Evolutionary conservation across 2,329 filamentous ascomycete species (phyloP).

Genomic region (Claviceps spartinae): DNA sequence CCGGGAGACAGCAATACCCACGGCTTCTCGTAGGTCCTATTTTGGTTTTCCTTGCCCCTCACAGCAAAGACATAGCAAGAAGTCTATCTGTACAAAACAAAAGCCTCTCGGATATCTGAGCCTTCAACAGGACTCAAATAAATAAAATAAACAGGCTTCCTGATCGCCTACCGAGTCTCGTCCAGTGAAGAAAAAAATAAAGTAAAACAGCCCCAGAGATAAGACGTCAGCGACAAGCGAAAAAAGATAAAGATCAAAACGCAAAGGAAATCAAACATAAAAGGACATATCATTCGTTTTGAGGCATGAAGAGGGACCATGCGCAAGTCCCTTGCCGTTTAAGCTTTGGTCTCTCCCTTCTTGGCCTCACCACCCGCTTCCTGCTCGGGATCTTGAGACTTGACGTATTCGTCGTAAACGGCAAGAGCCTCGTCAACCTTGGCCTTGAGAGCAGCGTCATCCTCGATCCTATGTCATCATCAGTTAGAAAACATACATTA

Average conservation of each 20-base stretch:
- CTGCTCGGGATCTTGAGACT: conserved; percentile 47
- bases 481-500: not conserved
- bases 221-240: not conserved
- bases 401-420: conserved; percentile 98
- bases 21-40: conserved; percentile 8
- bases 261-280: conserved; percentile 13
- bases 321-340: conserved; percentile 9
- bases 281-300: conserved; percentile 6
- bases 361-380: conserved; percentile 26
- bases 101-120: conserved; percentile 9
- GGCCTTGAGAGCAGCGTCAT: conserved; percentile 74
- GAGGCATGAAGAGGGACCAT: not conserved
- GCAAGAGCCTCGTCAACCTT: conserved; percentile 97
- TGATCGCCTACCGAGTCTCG: conserved; percentile 2
- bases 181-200: conserved; percentile 1
- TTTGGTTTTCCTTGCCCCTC: conserved; percentile 19
- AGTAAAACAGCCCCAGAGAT: conserved; percentile 3
- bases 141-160: not conserved
- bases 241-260: conserved; percentile 14
- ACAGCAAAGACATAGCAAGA: conserved; percentile 23
- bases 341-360: conserved; percentile 37
- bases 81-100: conserved; percentile 29
- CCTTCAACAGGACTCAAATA: not conserved
- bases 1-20: conserved; percentile 1
- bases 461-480: conserved; percentile 57